These are phyloP conservation scores for Pichia heedii DNA, from an alignment of 805 yeast species.

Conservation along the genomic window DNA sequence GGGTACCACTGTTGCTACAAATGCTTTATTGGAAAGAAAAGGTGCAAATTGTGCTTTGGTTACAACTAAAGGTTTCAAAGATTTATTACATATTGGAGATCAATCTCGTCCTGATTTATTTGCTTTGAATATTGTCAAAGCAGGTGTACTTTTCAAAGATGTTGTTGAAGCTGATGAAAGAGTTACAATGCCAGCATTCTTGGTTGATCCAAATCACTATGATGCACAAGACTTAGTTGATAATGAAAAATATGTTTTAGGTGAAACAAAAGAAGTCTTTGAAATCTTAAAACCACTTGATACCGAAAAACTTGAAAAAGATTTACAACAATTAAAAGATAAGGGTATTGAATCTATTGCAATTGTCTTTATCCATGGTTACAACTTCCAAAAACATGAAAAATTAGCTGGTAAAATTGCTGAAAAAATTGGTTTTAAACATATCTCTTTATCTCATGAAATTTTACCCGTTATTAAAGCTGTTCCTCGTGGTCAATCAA, in stretches of 20 bases:
- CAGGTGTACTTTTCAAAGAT: conserved; percentile 61
- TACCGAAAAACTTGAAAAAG: conserved; percentile 36
- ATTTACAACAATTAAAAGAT: conserved; percentile 36
- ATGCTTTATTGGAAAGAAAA: conserved; percentile 84
- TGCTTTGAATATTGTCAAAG: conserved; percentile 65
- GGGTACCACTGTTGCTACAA: conserved; percentile 95
- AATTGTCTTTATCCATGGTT: conserved; percentile 62
- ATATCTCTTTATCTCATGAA: conserved; percentile 58
- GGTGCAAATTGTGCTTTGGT: conserved; percentile 82
- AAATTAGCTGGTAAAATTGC: conserved; percentile 51
- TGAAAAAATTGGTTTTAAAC: conserved; percentile 51
- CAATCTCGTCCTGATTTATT: conserved; percentile 89
- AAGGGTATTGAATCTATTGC: conserved; percentile 63
- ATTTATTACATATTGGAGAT: conserved; percentile 74
- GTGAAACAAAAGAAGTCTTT: conserved; percentile 16
- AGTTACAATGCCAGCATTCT: conserved; percentile 70
- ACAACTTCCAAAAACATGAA: conserved; percentile 66
- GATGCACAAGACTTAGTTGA: background rate
- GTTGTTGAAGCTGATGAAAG: conserved; percentile 87
- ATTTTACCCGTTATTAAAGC: conserved; percentile 73
- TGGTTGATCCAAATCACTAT: conserved; percentile 41
- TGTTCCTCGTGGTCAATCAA: conserved; percentile 68
- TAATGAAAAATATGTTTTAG: background rate
- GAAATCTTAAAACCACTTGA: conserved; percentile 21
- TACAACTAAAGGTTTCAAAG: conserved; percentile 83